Conservation (phyloP, 2,329 filamentous ascomycete species). For the Gaeumannomyces tritici region DNA sequence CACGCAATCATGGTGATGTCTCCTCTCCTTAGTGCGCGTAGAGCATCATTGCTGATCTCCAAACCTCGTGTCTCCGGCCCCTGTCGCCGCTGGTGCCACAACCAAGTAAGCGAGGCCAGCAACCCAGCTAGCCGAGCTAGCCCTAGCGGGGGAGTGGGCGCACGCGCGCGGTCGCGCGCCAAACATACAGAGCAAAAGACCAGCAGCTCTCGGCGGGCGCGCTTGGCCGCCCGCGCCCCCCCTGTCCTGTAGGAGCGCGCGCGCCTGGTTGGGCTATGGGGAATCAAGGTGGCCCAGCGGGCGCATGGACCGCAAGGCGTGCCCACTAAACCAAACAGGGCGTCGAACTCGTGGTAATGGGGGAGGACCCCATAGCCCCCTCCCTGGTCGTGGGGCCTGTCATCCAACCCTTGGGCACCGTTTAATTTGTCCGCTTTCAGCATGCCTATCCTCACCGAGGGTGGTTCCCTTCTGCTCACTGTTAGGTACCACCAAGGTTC, state of each 20-base stretch:
- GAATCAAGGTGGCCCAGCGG: background rate
- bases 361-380: no score
- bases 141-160: background rate
- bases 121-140: background rate
- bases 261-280: background rate
- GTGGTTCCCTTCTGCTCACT: background rate
- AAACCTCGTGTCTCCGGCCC: no score
- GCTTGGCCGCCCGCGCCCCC: no score
- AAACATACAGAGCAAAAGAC: background rate
- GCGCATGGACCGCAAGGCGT: background rate
- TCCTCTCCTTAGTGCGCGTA: no score
- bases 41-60: no score
- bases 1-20: background rate
- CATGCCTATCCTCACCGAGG: background rate
- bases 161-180: no score
- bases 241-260: no score
- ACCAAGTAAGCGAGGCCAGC: background rate
- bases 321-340: background rate
- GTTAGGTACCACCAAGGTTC: background rate
- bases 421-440: background rate
- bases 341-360: background rate
- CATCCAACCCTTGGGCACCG: background rate
- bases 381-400: background rate
- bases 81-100: no score
- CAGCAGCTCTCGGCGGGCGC: no score